These are phyloP conservation scores for Lagenidium giganteum DNA, from an alignment of 352 stramenopile genomes.

Conservation along the genomic window DNA sequence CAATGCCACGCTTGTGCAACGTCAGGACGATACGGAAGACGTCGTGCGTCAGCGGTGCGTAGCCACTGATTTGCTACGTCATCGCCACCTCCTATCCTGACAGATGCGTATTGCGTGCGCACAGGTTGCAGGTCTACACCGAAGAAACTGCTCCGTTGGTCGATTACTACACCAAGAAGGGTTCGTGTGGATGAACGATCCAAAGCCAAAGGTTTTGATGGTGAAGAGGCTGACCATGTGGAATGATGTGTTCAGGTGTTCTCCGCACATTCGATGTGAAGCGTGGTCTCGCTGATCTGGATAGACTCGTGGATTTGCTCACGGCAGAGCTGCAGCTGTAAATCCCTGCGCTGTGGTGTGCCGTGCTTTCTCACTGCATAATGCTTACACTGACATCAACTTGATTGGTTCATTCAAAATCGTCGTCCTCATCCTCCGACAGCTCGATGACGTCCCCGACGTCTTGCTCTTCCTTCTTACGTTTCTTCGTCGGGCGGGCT, in stretches of 20 bases:
- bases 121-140: slow-evolving; percentile 78
- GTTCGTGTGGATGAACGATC: too few relatives aligned
- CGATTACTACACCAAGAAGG: slow-evolving; percentile 66
- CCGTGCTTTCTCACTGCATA: too few relatives aligned
- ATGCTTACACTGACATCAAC: too few relatives aligned
- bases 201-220: too few relatives aligned
- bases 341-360: too few relatives aligned
- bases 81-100: too few relatives aligned
- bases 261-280: slow-evolving; percentile 75
- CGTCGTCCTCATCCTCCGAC: too few relatives aligned
- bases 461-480: not conserved
- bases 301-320: slow-evolving; percentile 57
- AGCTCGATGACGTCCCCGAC: slow-evolving; percentile 17
- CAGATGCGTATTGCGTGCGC: not conserved
- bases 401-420: too few relatives aligned
- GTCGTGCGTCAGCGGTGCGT: slow-evolving; percentile 64
- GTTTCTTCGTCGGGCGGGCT: slow-evolving; percentile 1
- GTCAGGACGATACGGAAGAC: slow-evolving; percentile 62
- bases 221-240: not conserved
- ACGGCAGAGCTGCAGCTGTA: slow-evolving; percentile 39
- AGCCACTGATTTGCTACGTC: not conserved
- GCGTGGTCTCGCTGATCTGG: slow-evolving; percentile 62
- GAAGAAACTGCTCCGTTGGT: slow-evolving; percentile 73
- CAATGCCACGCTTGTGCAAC: slow-evolving; percentile 53
- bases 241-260: slow-evolving; percentile 14